phyloP scores from a whole-genome alignment of 1,284 basidiomycete genomes.

The Cryptococcus sp. region DNA sequence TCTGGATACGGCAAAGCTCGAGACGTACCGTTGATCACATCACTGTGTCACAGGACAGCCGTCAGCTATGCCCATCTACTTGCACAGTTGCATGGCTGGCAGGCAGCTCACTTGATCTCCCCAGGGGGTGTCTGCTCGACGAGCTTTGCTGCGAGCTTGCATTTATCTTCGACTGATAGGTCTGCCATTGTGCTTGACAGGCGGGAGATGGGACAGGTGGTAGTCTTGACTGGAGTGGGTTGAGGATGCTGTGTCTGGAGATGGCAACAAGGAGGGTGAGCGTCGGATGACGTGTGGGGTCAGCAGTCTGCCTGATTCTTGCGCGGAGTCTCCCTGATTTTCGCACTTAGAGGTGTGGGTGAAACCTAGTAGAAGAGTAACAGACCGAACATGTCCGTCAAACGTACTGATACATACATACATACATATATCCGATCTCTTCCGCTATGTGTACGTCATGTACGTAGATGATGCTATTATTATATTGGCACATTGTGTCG shows the following conservation, averaged over 20 bases:
- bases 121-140: constrained; percentile 87
- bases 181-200: constrained; percentile 26
- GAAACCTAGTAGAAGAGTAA: too few relatives aligned
- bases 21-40: constrained; percentile 74
- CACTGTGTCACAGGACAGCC: constrained; percentile 45
- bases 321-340: too few relatives aligned
- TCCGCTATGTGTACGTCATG: too few relatives aligned
- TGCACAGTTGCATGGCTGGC: too few relatives aligned
- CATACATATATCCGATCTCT: too few relatives aligned
- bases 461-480: too few relatives aligned
- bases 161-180: constrained; percentile 37
- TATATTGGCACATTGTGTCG: too few relatives aligned
- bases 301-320: too few relatives aligned
- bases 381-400: too few relatives aligned
- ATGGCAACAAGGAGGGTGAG: background rate
- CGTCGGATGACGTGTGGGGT: too few relatives aligned
- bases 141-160: constrained; percentile 63
- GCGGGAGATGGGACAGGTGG: background rate
- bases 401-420: too few relatives aligned
- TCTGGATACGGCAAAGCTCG: constrained; percentile 5
- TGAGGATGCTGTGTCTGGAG: background rate
- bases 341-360: too few relatives aligned
- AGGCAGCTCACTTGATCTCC: constrained; percentile 71
- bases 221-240: background rate
- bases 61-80: constrained; percentile 13